These are phyloP conservation scores for Picea engelmannii DNA, from an alignment of 83 land plant genomes.

Conservation along the genomic window DNA sequence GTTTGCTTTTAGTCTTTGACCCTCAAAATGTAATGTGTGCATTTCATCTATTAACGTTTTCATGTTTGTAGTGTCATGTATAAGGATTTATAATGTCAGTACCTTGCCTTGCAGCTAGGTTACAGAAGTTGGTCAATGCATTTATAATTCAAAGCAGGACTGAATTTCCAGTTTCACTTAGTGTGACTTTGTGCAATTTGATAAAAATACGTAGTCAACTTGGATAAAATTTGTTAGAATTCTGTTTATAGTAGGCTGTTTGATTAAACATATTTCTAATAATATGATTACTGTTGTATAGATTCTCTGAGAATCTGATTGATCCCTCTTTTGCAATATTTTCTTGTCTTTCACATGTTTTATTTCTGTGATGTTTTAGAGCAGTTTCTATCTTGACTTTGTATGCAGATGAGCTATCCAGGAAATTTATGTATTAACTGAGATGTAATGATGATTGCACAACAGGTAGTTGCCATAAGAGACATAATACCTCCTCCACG, in stretches of 20 bases:
- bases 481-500: constrained; percentile 81
- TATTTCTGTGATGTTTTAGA: not conserved
- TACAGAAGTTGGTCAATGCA: not conserved
- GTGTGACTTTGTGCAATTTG: not conserved
- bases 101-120: not conserved
- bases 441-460: not conserved
- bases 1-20: not conserved
- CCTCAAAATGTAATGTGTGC: not conserved
- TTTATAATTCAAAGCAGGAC: too few species aligned
- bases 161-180: not conserved
- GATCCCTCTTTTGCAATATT: not conserved
- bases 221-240: not conserved
- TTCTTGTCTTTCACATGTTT: not conserved
- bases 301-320: not conserved
- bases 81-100: too few species aligned
- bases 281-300: too few species aligned
- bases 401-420: not conserved
- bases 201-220: not conserved
- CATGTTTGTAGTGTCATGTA: not conserved
- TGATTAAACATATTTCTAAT: too few species aligned
- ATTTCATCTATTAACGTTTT: not conserved
- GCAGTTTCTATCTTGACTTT: constrained; percentile 8
- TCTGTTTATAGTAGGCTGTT: too few species aligned
- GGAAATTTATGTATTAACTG: not conserved
- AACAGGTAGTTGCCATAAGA: constrained; percentile 67